Evolutionary conservation across 306 rosid genomes (phyloP).

Genomic region (Quercus dentata): DNA sequence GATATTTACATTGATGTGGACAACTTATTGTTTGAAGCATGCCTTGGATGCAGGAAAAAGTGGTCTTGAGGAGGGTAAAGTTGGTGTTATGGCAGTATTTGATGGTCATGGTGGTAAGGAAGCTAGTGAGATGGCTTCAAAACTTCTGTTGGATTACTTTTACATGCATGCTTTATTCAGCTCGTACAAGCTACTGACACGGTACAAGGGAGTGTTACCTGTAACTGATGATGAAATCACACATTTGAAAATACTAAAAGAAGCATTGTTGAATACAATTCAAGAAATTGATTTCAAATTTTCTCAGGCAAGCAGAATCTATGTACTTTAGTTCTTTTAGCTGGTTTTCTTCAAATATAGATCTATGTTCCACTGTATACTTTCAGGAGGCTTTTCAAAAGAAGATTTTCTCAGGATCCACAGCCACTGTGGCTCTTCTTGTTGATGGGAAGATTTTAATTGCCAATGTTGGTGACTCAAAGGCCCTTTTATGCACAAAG

Average conservation of each 20-base stretch:
- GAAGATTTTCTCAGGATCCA: constrained; percentile 1
- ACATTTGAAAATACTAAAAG: not conserved
- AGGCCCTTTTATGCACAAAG: not conserved
- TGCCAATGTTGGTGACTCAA: constrained; percentile 6
- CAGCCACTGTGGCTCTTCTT: constrained; percentile 1
- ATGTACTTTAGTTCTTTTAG: not conserved
- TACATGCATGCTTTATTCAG: not conserved
- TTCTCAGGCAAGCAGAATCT: not conserved
- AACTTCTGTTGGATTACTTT: constrained; percentile 2
- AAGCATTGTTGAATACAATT: not conserved
- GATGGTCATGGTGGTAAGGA: constrained; percentile 12
- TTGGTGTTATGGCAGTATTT: constrained; percentile 6
- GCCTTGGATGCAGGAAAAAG: not conserved
- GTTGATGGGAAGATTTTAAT: not conserved
- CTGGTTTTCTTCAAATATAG: not conserved
- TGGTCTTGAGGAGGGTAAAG: not conserved
- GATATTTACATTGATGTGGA: not conserved
- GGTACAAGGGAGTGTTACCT: not conserved
- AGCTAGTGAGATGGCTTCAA: constrained; percentile 9
- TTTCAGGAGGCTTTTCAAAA: constrained; percentile 4
- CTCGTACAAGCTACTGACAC: not conserved
- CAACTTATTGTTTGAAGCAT: not conserved
- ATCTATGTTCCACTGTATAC: not conserved
- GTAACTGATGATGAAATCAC: not conserved
- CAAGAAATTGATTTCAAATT: not conserved